Percentiles rank a stretch among this genome's conserved stretches.
These are phyloP conservation scores for Cercospora canescens DNA, from an alignment of 2,329 filamentous ascomycete species.

Conservation along the genomic window DNA sequence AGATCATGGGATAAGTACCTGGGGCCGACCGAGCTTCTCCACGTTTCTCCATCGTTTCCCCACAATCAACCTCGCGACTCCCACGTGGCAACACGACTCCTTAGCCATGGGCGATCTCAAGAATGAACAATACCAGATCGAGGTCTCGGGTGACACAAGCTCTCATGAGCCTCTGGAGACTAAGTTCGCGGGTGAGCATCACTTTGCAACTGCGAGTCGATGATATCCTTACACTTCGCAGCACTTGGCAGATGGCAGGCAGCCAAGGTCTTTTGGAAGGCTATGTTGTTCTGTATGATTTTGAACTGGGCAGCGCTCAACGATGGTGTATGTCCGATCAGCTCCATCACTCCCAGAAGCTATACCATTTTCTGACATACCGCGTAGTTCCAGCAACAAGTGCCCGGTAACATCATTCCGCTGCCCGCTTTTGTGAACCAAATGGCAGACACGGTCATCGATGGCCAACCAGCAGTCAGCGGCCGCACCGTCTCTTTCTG, in stretches of 20 bases:
- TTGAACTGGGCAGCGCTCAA: constrained; percentile 24
- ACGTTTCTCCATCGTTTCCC: constrained; percentile 5
- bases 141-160: constrained; percentile 2
- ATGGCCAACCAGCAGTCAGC: constrained; percentile 17
- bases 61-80: neutral
- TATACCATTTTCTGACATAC: neutral
- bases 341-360: neutral
- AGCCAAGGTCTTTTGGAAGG: constrained; percentile 22
- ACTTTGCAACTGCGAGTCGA: neutral
- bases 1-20: constrained; percentile 5
- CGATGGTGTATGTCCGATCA: constrained; percentile 4
- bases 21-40: constrained; percentile 10
- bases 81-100: constrained; percentile 2
- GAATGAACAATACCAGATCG: constrained; percentile 2
- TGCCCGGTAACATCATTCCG: constrained; percentile 23
- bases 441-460: constrained; percentile 18
- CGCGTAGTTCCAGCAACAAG: constrained; percentile 19
- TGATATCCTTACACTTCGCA: constrained; percentile 2
- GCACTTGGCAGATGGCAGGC: constrained; percentile 20
- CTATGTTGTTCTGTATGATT: constrained; percentile 21
- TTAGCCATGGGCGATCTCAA: constrained; percentile 10
- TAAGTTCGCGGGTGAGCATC: constrained; percentile 11
- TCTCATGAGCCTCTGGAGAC: constrained; percentile 6
- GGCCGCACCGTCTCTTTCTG: constrained; percentile 17
- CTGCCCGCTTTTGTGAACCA: constrained; percentile 20